A percentile compares a stretch with the other conserved stretches of the same genome.
phyloP scores from a whole-genome alignment of 176 grass and related monocot genomes.

The Eragrostis nindensis region DNA sequence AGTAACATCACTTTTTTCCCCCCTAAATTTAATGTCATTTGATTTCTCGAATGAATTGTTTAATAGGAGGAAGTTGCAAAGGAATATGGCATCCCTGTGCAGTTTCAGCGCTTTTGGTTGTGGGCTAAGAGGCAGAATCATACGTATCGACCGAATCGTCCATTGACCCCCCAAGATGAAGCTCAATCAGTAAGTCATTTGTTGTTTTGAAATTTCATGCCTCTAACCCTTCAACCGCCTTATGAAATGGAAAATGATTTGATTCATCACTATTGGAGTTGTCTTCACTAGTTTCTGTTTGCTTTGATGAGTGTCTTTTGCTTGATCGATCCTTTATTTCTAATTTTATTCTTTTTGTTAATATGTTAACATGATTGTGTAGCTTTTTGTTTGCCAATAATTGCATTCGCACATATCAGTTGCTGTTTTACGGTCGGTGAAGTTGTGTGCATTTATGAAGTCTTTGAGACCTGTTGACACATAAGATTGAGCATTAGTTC shows the following conservation, averaged over 20 bases:
- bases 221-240: conserved; percentile 6
- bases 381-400: not conserved
- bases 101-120: conserved; percentile 93
- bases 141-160: conserved; percentile 93
- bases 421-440: conserved; percentile 11
- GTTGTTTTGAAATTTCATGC: conserved; percentile 1
- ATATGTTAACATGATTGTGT: not conserved
- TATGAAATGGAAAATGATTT: not conserved
- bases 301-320: conserved; percentile 2
- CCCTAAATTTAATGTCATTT: conserved; percentile 30
- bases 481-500: not conserved
- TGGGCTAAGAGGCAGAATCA: conserved; percentile 99
- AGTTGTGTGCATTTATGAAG: conserved; percentile 5
- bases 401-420: not conserved
- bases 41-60: conserved; percentile 35
- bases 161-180: conserved; percentile 71
- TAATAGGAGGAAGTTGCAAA: conserved; percentile 89
- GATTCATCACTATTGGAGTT: conserved; percentile 27
- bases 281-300: not conserved
- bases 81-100: conserved; percentile 90
- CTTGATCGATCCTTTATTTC: conserved; percentile 16
- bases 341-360: not conserved
- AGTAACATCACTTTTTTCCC: too few relatives aligned
- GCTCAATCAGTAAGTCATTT: conserved; percentile 68
- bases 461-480: conserved; percentile 21